Evolutionary conservation across 73 alveolate species (phyloP), one percentile per base, ranked within the genome.

Genomic region (Uronychia binucleata): DNA sequence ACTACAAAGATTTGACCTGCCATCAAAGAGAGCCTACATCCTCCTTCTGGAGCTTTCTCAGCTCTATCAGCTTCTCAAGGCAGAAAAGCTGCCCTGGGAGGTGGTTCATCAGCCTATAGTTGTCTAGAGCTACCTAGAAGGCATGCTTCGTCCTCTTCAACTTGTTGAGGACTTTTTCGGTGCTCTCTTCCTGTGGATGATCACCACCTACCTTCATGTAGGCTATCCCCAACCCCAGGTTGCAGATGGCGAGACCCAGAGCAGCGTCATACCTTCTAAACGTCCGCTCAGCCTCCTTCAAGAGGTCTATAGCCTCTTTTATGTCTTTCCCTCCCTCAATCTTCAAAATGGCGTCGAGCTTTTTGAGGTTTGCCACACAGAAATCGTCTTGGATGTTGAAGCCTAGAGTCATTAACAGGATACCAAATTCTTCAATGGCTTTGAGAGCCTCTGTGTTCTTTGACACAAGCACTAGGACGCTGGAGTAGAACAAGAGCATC

Each of bases 21-120:
- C 1, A 33, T 57, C 14, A 8, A 8, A 34, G 26, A 11, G 25
- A 27, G 34, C 84, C 32, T 83, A 83, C 90, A 58, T 58, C 77
- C 58, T 77, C 81, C 0, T 75, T 77, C 26, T 77, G 67, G 76
- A 74, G 76, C 77, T 85, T 77, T 85, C 77, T 85, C 32, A 85
- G 78, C 34, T 75, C 57, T 0, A 79, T 14, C 27, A 85, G 14
- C 5, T 74, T 77, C 76, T 77, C 46, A 77, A 74, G 86, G 81
- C 91, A 85, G 28, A 77, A 76, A 28, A 86, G 77, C 75, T 85
- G 85, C 14, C 86, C 91, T 33, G 30, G n/a, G 1, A 1, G 77
- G 33, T 85, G 86, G 33, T 85, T 76, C 27, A 85, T 81, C 28
- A 77, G 34, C 5, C 34, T 0, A 31, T 77, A 85, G 11, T 34